Evolutionary conservation across 495 filamentous ascomycete species (phyloP), one percentile per base, ranked within the genome.

Genomic region (Aspergillus incahuasiensis): DNA sequence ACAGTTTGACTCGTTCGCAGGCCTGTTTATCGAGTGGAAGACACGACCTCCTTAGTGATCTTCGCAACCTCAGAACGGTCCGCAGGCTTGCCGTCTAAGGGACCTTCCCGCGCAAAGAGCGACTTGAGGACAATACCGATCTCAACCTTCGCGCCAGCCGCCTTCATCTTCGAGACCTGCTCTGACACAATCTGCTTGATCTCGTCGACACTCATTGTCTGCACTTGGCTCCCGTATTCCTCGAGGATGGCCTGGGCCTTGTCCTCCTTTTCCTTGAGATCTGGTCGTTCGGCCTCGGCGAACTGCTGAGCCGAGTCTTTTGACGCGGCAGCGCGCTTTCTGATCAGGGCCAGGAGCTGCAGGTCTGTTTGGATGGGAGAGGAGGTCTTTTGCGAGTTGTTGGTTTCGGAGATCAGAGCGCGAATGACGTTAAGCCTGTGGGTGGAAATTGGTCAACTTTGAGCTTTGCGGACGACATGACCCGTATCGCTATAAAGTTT

Each of bases 241-340:
- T 86, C 73, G 54, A 87, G 60, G 1, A 88, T 71, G 1, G 63
- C 58, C 6, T 78, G 65, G 55, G 86, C 82, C 39, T 66, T 68
- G 35, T 83, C 73, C 64, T 88, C 83, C 56, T 80, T 79, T 20
- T 79, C 76, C 48, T 77, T 77, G 20, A 87, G 67, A 60, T 86
- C 85, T 15, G 70, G 57, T 43, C 84, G 68, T 1, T 78, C 70
- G 24, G 78, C 79, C 5, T 63, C 66, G 13, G 68, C 59, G 55
- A 84, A 87, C 61, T 82, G 76, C 32, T 74, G 60, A 1, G 75
- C 76, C 5, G 83, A 81, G 6, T 74, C 69, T 40, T 76, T 73
- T 1, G 78, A 65, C 3, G 72, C 74, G 16, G 76, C 64, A 5
- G 73, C 65, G 44, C 79, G 78, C 66, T 83, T 86, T 5, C 74